phyloP scores from a whole-genome alignment of 1,284 basidiomycete species.

The Phellopilus nigrolimitatus region DNA sequence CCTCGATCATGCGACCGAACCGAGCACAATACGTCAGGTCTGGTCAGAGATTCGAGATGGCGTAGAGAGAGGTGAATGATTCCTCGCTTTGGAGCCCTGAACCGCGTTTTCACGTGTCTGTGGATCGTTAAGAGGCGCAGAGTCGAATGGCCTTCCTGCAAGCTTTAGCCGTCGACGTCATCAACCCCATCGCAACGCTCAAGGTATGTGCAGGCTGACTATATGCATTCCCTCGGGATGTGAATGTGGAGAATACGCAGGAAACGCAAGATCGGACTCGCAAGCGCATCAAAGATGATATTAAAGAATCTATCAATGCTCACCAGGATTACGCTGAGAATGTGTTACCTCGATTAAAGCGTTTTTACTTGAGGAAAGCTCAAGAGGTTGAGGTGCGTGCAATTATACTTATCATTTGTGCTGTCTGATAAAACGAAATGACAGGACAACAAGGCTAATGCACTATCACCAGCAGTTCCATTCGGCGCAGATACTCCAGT shows the following conservation, averaged over 20 bases:
- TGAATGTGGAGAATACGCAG: slow-evolving; percentile 32
- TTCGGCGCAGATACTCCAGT: slow-evolving; percentile 13
- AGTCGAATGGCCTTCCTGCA: slow-evolving; percentile 71
- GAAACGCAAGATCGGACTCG: slow-evolving; percentile 85
- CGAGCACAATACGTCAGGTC: slow-evolving; percentile 59
- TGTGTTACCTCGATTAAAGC: slow-evolving; percentile 72
- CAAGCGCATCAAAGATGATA: slow-evolving; percentile 84
- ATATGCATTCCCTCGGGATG: slow-evolving; percentile 5
- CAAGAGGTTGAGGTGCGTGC: slow-evolving; percentile 71
- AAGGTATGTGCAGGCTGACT: slow-evolving; percentile 43
- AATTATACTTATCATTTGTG: neutral
- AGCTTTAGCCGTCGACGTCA: slow-evolving; percentile 67
- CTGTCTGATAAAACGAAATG: neutral
- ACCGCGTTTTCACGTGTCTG: too few species aligned
- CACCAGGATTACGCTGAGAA: slow-evolving; percentile 79
- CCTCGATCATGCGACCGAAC: slow-evolving; percentile 58
- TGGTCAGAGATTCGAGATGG: slow-evolving; percentile 85
- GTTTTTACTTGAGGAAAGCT: slow-evolving; percentile 73
- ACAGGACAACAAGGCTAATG: slow-evolving; percentile 55
- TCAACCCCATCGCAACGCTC: slow-evolving; percentile 59
- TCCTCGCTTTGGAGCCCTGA: too few species aligned
- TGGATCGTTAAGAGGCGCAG: slow-evolving; percentile 69
- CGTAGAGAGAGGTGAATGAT: slow-evolving; percentile 62
- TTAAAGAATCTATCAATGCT: slow-evolving; percentile 67
- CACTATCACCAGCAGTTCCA: slow-evolving; percentile 3